Conservation (phyloP, 2,329 filamentous ascomycete species). For the Verticillium nonalfalfae region DNA sequence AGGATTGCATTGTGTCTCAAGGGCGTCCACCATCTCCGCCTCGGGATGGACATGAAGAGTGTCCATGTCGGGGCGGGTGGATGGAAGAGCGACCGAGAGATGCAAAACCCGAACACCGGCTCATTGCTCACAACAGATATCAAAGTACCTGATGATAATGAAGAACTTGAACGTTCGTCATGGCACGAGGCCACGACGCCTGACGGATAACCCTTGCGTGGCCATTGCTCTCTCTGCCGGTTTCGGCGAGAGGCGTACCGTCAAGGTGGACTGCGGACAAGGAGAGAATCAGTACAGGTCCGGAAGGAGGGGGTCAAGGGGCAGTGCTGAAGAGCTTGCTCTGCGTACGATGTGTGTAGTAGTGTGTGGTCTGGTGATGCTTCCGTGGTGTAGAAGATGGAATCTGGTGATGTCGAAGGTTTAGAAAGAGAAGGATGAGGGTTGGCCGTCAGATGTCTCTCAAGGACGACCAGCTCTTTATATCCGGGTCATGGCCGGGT, state of each 20-base stretch:
- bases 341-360: background rate
- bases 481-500: background rate
- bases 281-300: background rate
- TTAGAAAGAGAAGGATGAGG: background rate
- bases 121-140: conserved; percentile 2
- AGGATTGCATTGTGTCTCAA: background rate
- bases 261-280: background rate
- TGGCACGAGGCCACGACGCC: conserved; percentile 1
- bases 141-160: conserved; percentile 2
- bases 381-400: background rate
- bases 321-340: background rate
- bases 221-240: conserved; percentile 1
- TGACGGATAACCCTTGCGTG: conserved; percentile 1
- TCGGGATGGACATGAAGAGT: no score
- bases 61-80: background rate
- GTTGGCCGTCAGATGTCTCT: background rate
- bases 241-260: background rate
- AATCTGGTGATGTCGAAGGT: background rate
- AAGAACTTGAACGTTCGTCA: conserved; percentile 1
- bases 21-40: background rate
- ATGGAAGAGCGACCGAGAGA: background rate
- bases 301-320: background rate
- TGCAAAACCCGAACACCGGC: conserved; percentile 4
- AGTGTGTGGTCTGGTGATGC: background rate
- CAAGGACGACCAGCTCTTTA: background rate